A percentile compares a stretch with the other conserved stretches of the same genome.
Conservation (phyloP, 805 yeast genomes). For the Candida boidinii region DNA sequence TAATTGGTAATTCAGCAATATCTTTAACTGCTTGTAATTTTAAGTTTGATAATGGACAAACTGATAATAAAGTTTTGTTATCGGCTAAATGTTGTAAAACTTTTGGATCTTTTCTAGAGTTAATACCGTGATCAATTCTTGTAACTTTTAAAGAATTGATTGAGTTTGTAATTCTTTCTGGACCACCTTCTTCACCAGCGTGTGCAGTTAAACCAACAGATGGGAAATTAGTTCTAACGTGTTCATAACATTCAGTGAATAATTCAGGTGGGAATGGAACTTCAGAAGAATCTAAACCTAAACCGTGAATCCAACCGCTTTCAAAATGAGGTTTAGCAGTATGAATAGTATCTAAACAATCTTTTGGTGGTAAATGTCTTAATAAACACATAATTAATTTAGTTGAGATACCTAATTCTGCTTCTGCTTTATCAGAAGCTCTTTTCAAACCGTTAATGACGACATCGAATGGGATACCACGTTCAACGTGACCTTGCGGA, state of each 20-base stretch:
- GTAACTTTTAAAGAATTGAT: constrained; percentile 51
- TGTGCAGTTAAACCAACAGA: constrained; percentile 68
- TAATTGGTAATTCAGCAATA: constrained; percentile 59
- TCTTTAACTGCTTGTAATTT: constrained; percentile 66
- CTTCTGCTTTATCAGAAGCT: constrained; percentile 57
- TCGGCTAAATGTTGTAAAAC: constrained; percentile 50
- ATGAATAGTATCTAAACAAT: constrained; percentile 51
- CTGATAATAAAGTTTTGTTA: constrained; percentile 48
- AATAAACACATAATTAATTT: constrained; percentile 76
- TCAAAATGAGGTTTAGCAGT: constrained; percentile 42
- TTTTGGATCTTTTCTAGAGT: constrained; percentile 45
- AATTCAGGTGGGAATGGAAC: constrained; percentile 68
- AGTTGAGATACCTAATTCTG: constrained; percentile 53
- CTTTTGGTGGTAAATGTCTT: constrained; percentile 60
- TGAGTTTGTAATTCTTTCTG: constrained; percentile 52
- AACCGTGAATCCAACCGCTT: constrained; percentile 57
- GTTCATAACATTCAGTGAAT: constrained; percentile 53
- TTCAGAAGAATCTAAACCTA: constrained; percentile 80
- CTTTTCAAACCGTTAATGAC: constrained; percentile 60
- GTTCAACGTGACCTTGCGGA: constrained; percentile 74
- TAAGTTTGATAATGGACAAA: constrained; percentile 75
- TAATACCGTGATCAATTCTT: constrained; percentile 78
- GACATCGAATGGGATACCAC: constrained; percentile 50
- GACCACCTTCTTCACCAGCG: constrained; percentile 86
- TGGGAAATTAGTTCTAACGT: constrained; percentile 39